Evolutionary conservation across 1,139 yeast genomes (phyloP), one percentile per base, ranked within the genome.

Genomic region (Saccharomyces hybrid): DNA sequence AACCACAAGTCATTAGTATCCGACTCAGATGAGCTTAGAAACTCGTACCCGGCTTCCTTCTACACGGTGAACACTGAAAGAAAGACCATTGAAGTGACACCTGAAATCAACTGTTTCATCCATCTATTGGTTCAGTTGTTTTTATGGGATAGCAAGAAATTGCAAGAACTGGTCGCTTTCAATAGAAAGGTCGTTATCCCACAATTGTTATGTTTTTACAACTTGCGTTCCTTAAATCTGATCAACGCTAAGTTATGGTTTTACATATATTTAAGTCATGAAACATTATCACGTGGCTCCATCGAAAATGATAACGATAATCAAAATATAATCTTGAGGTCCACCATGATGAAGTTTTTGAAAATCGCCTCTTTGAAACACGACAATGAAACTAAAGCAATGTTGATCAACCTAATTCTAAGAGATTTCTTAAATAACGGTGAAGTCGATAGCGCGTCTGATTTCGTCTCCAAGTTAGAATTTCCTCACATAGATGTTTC

Each of bases 171-270:
- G 59, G 78, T 79, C 56, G 62, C 66, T 5, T 81, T 86, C 66
- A 84, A 84, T 64, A 56, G 56, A 6, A 64, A 66, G 26, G 71
- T 70, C 20, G 67, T 73, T 31, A 79, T 86, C 16, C 78, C 93
- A 50, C 71, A 71, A 13, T 75, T 84, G 34, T 72, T 89, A 67
- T 77, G 80, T 55, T 70, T 77, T 25, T 85, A 84, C 73, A 90
- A 90, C 71, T 82, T 88, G 61, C 82, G 98, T 62, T 81, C 95
- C 2, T 75, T 93, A 61, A 99, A 95, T 70, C 83, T 87, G 64
- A 79, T 95, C 59, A 85, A 84, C 59, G 95, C 98, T n/a, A 93
- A 91, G 70, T 78, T 88, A 58, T 95, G 99, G 98, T 95, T 91
- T 69, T 93, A 89, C 73, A 81, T 89, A 61, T 80, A 85, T 50